Conservation (phyloP, 345 rosid species). For the Linum usitatissimum region DNA sequence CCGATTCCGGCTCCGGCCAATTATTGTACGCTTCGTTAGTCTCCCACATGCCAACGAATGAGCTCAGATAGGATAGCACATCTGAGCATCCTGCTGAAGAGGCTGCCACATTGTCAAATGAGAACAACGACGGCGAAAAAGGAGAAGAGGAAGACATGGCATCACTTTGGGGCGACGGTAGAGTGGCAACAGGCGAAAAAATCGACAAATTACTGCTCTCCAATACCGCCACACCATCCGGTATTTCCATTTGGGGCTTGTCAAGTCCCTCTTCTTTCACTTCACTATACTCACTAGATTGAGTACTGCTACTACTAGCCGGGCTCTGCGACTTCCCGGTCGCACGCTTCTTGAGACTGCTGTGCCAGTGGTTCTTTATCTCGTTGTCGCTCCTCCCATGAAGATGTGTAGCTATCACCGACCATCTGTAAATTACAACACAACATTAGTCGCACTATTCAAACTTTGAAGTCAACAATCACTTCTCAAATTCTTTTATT, state of each 20-base stretch:
- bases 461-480: too few relatives aligned
- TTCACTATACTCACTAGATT: background rate
- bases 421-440: background rate
- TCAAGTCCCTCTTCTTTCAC: background rate
- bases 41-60: background rate
- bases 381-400: background rate
- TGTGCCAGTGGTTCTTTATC: conserved; percentile 5
- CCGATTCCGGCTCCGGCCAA: background rate
- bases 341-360: background rate
- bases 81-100: too few relatives aligned
- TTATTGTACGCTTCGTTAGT: background rate
- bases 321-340: too few relatives aligned
- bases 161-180: background rate
- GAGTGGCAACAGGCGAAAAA: background rate
- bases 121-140: background rate
- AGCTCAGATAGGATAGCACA: background rate
- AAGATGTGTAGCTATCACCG: background rate
- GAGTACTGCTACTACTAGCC: too few relatives aligned
- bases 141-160: background rate
- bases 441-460: too few relatives aligned
- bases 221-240: background rate
- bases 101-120: background rate
- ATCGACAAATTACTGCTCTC: background rate
- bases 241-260: background rate
- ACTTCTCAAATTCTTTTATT: too few relatives aligned